Base-by-base conservation (phyloP, 148 eudicot genomes). In the Fagopyrum homotropicum region DNA sequence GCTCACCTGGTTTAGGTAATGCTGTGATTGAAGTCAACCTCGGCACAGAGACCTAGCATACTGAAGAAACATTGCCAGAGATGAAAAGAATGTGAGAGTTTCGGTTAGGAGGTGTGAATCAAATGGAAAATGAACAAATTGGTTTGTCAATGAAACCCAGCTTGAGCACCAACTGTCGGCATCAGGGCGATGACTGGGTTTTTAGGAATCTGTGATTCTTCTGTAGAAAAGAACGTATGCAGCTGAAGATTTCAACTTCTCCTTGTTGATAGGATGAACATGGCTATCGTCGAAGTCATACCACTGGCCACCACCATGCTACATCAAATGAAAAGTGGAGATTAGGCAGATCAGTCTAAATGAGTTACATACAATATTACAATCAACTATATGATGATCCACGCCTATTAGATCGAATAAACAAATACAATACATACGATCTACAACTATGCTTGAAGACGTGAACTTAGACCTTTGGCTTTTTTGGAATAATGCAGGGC, bases 141-240 rank as follows among this genome's bases (percentile, higher is more conserved):
- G 69, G 44, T 63, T 61, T 63, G 69, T 63, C 69, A 63, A 30
- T 63, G 44, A 63, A 63, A 63, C 69, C 69, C 45, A 63, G 69
- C 69, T 10, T 29, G 44, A 60, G n/a, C 11, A 8, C 66, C 11
- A 4, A 59, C 19, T 63, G 69, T 63, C 69, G 12, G 44, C 30
- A 49, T 64, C 29, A 26, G 52, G 52, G 52, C 52, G 9, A 49
- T 49, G 11, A 9, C 12, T 49, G 52, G 52, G 3, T 49, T 49
- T 9, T 75, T 83, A 85, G 73, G 75, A 77, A 72, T 88, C 89
- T 77, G 87, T 80, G 48, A 90, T 83, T 85, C 96, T 89, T 86
- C 92, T 80, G 75, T 89, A 93, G 82, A 93, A 93, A 75, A 93
- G 96, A 68, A 93, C 89, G 82, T 93, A 90, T 60, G 98, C 96